These are phyloP conservation scores for Apiospora sp. DNA, from an alignment of 2,329 filamentous ascomycete species.

Conservation along the genomic window DNA sequence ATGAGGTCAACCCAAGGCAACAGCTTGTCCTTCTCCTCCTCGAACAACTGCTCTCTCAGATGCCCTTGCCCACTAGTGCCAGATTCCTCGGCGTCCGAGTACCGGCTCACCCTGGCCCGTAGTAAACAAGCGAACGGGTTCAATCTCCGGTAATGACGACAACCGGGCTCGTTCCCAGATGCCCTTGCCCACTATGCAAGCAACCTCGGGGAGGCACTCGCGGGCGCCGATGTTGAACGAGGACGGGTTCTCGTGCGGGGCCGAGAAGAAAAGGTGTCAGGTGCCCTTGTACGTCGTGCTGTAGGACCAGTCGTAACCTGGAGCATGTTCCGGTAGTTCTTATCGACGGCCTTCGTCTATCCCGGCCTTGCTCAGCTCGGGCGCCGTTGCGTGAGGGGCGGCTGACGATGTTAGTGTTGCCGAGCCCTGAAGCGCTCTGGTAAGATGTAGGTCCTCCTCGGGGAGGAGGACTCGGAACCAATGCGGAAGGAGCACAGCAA, in stretches of 20 bases:
- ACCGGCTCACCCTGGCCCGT: too few relatives aligned
- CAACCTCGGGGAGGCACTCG: constrained; percentile 70
- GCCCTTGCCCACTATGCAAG: constrained; percentile 55
- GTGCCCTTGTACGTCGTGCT: too few relatives aligned
- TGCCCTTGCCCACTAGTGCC: constrained; percentile 55
- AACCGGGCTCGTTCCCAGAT: constrained; percentile 57
- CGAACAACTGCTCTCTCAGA: constrained; percentile 38
- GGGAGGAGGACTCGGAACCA: constrained; percentile 64
- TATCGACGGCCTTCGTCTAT: constrained; percentile 70
- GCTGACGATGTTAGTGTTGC: constrained; percentile 88
- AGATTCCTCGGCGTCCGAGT: too few relatives aligned
- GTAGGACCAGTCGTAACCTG: too few relatives aligned
- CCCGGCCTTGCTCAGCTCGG: constrained; percentile 77
- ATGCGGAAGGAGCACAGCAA: constrained; percentile 72
- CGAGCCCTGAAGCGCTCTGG: constrained; percentile 76
- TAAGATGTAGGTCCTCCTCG: constrained; percentile 69
- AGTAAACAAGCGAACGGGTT: too few relatives aligned
- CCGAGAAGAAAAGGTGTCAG: too few relatives aligned
- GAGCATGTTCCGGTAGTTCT: too few relatives aligned
- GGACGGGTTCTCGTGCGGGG: too few relatives aligned
- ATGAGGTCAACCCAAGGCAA: too few relatives aligned
- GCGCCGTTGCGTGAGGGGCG: constrained; percentile 80
- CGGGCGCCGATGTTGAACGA: constrained; percentile 78
- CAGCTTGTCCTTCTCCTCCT: too few relatives aligned
- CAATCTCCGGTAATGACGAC: too few relatives aligned